Evolutionary conservation across 768 basidiomycete species (phyloP).

Genomic region (Boletus sp.): DNA sequence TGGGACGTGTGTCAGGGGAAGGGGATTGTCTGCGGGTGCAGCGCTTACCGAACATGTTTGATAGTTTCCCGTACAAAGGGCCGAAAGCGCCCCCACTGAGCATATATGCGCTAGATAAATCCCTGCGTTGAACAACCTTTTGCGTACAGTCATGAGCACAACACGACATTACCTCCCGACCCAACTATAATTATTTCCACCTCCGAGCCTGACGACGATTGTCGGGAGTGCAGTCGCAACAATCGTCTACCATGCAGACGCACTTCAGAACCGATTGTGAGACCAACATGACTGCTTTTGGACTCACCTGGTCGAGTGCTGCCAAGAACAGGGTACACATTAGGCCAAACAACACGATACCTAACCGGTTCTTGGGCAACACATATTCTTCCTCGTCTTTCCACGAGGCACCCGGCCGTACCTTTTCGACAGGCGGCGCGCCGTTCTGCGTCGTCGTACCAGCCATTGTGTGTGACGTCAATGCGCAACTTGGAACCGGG

Average conservation of each 20-base stretch:
- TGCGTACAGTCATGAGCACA: neutral
- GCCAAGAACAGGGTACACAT: constrained; percentile 36
- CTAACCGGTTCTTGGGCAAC: constrained; percentile 37
- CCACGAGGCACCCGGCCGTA: constrained; percentile 51
- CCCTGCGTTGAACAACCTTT: neutral
- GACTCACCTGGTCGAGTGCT: constrained; percentile 56
- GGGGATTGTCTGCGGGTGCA: constrained; percentile 18
- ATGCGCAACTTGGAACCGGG: neutral
- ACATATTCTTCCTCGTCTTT: constrained; percentile 50
- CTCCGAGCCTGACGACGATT: constrained; percentile 62
- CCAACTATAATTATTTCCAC: constrained; percentile 66
- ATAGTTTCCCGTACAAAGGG: constrained; percentile 77
- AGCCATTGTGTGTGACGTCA: constrained; percentile 6
- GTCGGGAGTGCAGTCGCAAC: constrained; percentile 76
- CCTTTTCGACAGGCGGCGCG: constrained; percentile 16
- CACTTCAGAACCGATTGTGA: neutral
- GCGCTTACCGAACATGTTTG: constrained; percentile 47
- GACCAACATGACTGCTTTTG: neutral
- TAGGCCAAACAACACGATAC: constrained; percentile 27
- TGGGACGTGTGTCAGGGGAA: constrained; percentile 18
- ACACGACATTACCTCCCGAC: constrained; percentile 53
- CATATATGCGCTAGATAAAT: constrained; percentile 60
- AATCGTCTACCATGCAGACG: constrained; percentile 44
- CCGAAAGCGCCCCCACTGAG: constrained; percentile 63
- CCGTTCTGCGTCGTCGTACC: neutral